Percentiles rank a stretch among this genome's conserved stretches.
phyloP scores from a whole-genome alignment of 1,139 yeast species.

The Yamadazyma membranifaciens region DNA sequence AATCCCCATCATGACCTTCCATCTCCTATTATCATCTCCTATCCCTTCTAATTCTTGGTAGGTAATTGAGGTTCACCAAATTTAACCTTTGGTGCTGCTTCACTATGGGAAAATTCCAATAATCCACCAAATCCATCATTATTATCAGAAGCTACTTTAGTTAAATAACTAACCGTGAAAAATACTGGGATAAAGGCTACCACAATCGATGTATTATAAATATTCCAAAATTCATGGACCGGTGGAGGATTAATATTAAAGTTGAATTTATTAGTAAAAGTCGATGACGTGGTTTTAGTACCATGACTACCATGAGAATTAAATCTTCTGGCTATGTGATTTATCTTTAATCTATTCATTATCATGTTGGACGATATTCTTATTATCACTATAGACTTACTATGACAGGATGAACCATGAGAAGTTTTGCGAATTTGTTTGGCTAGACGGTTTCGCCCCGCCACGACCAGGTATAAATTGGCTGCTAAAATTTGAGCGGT shows the following conservation, averaged over 20 bases:
- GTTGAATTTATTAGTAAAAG: constrained; percentile 44
- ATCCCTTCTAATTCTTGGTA: constrained; percentile 1
- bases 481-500: constrained; percentile 1
- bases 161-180: constrained; percentile 34
- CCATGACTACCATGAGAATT: constrained; percentile 27
- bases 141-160: constrained; percentile 30
- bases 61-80: constrained; percentile 39
- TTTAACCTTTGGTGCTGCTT: constrained; percentile 35
- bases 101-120: constrained; percentile 35
- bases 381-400: too few species aligned
- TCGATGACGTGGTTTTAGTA: constrained; percentile 16
- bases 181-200: constrained; percentile 41
- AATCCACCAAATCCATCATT: constrained; percentile 34
- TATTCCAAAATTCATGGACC: constrained; percentile 49
- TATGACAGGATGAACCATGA: background rate
- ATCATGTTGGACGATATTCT: too few species aligned
- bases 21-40: too few species aligned
- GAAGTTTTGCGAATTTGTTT: constrained; percentile 1
- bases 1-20: too few species aligned
- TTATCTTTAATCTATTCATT: background rate
- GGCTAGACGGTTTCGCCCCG: too few species aligned
- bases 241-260: constrained; percentile 49
- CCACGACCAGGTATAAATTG: too few species aligned
- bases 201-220: constrained; percentile 35
- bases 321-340: constrained; percentile 21